phyloP scores from a whole-genome alignment of 225 moss, liverwort and hornwort genomes.

The Physcomitrium patens region DNA sequence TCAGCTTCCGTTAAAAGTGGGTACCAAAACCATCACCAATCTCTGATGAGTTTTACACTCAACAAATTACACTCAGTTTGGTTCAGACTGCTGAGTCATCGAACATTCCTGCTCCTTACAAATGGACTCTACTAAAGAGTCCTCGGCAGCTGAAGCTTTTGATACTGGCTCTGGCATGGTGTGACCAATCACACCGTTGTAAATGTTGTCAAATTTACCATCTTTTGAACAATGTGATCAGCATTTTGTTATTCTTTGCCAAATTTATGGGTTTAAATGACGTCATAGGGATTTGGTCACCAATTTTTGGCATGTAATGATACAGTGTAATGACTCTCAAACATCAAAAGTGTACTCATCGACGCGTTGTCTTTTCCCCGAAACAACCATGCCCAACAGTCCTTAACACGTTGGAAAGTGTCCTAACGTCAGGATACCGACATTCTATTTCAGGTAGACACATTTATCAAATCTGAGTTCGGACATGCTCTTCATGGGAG shows the following conservation, averaged over 20 bases:
- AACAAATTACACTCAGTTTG: conserved; percentile 5
- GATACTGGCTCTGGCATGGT: conserved; percentile 21
- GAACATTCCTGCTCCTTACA: conserved; percentile 21
- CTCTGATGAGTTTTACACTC: conserved; percentile 17
- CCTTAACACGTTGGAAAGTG: no score
- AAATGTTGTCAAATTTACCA: conserved; percentile 33
- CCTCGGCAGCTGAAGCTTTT: conserved; percentile 14
- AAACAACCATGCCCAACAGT: no score
- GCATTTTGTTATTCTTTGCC: conserved; percentile 1
- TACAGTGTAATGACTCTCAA: no score
- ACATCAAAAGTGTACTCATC: no score
- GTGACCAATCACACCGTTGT: conserved; percentile 23
- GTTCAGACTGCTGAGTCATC: conserved; percentile 2
- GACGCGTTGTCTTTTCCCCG: no score
- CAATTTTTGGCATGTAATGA: no score
- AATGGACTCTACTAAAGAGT: conserved; percentile 1
- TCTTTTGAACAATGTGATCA: conserved; percentile 23
- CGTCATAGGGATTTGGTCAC: no score
- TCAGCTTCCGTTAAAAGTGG: conserved; percentile 19
- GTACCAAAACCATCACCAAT: conserved; percentile 3
- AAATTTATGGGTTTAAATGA: not conserved
- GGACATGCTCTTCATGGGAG: no score
- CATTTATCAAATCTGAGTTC: no score
- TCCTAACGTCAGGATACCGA: no score
- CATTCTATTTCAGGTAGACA: no score